These are phyloP conservation scores for Oryza meridionalis DNA, from an alignment of 176 grass and related monocot species.

Conservation along the genomic window DNA sequence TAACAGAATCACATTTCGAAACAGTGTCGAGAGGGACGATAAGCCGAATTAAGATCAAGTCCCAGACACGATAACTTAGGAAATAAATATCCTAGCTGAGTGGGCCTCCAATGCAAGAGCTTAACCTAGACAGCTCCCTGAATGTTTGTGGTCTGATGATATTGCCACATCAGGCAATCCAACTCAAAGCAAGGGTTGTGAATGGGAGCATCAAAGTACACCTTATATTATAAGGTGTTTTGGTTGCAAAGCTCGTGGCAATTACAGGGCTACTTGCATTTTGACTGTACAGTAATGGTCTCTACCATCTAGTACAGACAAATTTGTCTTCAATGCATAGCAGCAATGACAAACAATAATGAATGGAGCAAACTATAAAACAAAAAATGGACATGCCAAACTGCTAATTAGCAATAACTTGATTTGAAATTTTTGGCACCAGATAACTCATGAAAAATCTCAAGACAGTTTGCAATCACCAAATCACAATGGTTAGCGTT, in stretches of 20 bases:
- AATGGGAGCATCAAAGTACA: conserved; percentile 7
- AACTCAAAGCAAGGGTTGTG: neutral
- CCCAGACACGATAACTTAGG: conserved; percentile 29
- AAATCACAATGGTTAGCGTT: too few relatives aligned
- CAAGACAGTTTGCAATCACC: neutral
- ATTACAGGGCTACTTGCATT: neutral
- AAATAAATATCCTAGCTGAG: conserved; percentile 37
- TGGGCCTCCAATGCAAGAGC: conserved; percentile 15
- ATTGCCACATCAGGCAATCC: neutral
- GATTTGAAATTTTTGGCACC: neutral
- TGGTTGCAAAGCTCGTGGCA: neutral
- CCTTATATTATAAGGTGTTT: neutral
- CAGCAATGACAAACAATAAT: neutral
- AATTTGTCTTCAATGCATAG: conserved; percentile 11
- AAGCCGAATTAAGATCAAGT: conserved; percentile 40
- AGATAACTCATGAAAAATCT: neutral
- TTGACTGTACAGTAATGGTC: neutral
- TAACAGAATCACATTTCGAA: conserved; percentile 39
- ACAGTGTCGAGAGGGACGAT: conserved; percentile 34
- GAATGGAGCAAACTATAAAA: neutral
- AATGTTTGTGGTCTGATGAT: conserved; percentile 17
- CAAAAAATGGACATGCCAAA: neutral
- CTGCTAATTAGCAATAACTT: neutral
- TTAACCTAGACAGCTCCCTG: conserved; percentile 30
- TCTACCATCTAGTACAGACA: neutral